Conservation (phyloP, 371 early-diverging fungal genomes). For the Mortierella sp. region DNA sequence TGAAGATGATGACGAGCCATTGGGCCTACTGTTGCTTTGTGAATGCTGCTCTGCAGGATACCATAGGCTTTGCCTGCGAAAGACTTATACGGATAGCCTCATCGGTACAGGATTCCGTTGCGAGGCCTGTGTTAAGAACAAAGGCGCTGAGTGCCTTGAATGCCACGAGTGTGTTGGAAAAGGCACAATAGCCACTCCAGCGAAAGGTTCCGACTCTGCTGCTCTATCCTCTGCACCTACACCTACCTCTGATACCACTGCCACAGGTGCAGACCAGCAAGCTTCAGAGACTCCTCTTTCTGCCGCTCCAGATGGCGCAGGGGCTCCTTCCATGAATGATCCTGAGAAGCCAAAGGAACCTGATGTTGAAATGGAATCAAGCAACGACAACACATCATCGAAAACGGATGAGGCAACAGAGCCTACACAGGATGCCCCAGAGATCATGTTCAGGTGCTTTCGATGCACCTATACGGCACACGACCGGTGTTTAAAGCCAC, state of each 20-base stretch:
- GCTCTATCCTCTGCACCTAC: background rate
- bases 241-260: background rate
- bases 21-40: conserved; percentile 57
- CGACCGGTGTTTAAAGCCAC: conserved; percentile 43
- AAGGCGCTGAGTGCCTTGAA: conserved; percentile 46
- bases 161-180: conserved; percentile 47
- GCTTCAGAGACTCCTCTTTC: conserved; percentile 24
- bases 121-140: conserved; percentile 43
- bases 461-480: conserved; percentile 57
- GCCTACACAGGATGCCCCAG: conserved; percentile 15
- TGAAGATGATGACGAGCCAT: conserved; percentile 48
- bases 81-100: conserved; percentile 43
- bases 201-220: conserved; percentile 5
- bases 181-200: conserved; percentile 4
- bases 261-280: background rate
- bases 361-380: conserved; percentile 13
- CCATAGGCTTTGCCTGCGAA: conserved; percentile 56
- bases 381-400: background rate
- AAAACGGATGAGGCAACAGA: conserved; percentile 12
- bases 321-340: background rate
- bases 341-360: conserved; percentile 6
- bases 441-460: conserved; percentile 53
- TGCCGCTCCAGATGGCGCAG: background rate
- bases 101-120: conserved; percentile 50
- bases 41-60: conserved; percentile 55